Evolutionary conservation across 2,329 filamentous ascomycete genomes (phyloP).

Genomic region (Lasiodiplodia hormozganensis): DNA sequence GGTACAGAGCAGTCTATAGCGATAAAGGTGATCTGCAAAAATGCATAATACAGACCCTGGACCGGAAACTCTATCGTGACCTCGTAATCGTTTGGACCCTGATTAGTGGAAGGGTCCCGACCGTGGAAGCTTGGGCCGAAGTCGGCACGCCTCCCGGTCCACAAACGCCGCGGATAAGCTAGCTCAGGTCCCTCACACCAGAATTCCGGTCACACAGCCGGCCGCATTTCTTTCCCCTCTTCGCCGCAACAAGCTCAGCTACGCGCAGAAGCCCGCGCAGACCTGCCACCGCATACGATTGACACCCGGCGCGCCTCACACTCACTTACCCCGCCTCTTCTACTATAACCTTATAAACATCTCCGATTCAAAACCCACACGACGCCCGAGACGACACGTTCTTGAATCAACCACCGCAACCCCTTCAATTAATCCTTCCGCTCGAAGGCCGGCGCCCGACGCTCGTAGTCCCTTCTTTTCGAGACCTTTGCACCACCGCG

Average conservation of each 20-base stretch:
- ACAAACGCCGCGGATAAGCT: constrained; percentile 5
- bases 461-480: neutral
- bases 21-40: constrained; percentile 16
- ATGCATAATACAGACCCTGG: neutral
- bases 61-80: neutral
- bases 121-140: constrained; percentile 2
- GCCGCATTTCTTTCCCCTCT: neutral
- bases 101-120: constrained; percentile 11
- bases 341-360: neutral
- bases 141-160: constrained; percentile 17
- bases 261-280: neutral
- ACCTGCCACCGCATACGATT: neutral
- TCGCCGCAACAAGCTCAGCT: neutral
- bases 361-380: neutral
- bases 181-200: neutral
- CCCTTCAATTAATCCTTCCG: neutral
- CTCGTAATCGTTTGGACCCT: neutral
- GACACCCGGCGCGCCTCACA: neutral
- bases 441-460: neutral
- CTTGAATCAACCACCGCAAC: neutral
- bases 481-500: neutral
- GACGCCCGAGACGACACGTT: neutral
- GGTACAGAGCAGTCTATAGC: constrained; percentile 20
- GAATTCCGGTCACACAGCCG: neutral
- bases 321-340: neutral